Conservation (phyloP, 495 filamentous ascomycete species). For the Penicillium salamii region DNA sequence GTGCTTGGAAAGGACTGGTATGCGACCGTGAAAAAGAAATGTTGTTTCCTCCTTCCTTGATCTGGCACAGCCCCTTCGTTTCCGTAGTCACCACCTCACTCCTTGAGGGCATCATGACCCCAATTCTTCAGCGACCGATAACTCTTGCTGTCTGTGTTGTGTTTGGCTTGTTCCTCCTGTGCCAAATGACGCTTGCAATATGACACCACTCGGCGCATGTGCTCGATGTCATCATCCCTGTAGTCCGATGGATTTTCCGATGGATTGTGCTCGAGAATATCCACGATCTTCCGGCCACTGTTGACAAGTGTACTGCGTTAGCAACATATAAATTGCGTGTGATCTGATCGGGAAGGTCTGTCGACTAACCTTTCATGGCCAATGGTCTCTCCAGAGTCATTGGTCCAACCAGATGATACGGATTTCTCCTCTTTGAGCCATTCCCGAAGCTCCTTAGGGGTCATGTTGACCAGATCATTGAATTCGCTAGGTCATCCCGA, state of each 20-base stretch:
- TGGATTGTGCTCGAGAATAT: not conserved
- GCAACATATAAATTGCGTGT: too few species aligned
- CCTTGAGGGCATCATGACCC: constrained; percentile 1
- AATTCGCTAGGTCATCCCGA: constrained; percentile 6
- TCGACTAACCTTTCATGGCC: constrained; percentile 3
- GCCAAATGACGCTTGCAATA: constrained; percentile 1
- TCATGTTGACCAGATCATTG: constrained; percentile 3
- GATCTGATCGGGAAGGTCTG: too few species aligned
- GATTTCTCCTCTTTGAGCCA: constrained; percentile 2
- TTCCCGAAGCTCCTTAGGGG: not conserved
- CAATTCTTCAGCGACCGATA: not conserved
- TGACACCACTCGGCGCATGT: constrained; percentile 4
- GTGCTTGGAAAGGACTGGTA: too few species aligned
- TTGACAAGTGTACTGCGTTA: not conserved
- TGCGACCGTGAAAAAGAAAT: too few species aligned
- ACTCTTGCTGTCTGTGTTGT: not conserved
- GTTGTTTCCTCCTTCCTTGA: too few species aligned
- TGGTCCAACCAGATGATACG: not conserved
- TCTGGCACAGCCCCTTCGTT: too few species aligned
- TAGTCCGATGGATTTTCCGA: not conserved
- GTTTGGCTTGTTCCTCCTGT: not conserved
- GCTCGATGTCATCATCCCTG: constrained; percentile 2
- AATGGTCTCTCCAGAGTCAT: not conserved
- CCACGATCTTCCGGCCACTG: constrained; percentile 1
- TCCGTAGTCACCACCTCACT: not conserved